A percentile compares a stretch with the other conserved stretches of the same genome.
Conservation (phyloP, 2,329 filamentous ascomycete species). For the Microcera coccophila region DNA sequence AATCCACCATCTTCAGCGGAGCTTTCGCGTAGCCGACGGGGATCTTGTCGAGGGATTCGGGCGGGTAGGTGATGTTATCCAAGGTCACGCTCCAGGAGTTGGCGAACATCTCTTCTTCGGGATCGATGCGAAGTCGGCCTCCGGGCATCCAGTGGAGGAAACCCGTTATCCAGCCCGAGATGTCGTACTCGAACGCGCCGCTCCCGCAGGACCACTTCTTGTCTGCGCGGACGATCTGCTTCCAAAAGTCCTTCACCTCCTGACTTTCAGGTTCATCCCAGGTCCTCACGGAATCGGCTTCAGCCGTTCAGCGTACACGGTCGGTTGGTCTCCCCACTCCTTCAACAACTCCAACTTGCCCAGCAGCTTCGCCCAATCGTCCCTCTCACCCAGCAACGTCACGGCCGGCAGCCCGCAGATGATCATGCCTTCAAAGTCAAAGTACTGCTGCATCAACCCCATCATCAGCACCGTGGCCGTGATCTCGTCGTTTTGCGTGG, state of each 20-base stretch:
- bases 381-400: slow-evolving; percentile 36
- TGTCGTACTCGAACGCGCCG: slow-evolving; percentile 29
- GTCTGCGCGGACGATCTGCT: slow-evolving; percentile 36
- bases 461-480: slow-evolving; percentile 44
- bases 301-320: slow-evolving; percentile 37
- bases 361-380: slow-evolving; percentile 41
- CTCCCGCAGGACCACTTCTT: slow-evolving; percentile 28
- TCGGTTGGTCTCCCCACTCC: slow-evolving; percentile 42
- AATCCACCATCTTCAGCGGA: slow-evolving; percentile 37
- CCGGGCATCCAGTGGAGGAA: slow-evolving; percentile 43
- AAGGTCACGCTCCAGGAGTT: slow-evolving; percentile 18
- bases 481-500: slow-evolving; percentile 34
- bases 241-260: slow-evolving; percentile 41
- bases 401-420: slow-evolving; percentile 43
- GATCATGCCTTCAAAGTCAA: slow-evolving; percentile 34
- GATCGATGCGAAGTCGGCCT: slow-evolving; percentile 27
- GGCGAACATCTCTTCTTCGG: slow-evolving; percentile 7
- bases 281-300: slow-evolving; percentile 42
- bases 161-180: slow-evolving; percentile 48
- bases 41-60: slow-evolving; percentile 25
- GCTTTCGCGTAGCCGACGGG: slow-evolving; percentile 39
- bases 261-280: slow-evolving; percentile 38
- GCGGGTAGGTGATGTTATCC: slow-evolving; percentile 30
- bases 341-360: slow-evolving; percentile 40
- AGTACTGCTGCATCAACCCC: slow-evolving; percentile 41